Base-by-base conservation (phyloP, 1,284 basidiomycete genomes). In the Cryptococcus sp. region DNA sequence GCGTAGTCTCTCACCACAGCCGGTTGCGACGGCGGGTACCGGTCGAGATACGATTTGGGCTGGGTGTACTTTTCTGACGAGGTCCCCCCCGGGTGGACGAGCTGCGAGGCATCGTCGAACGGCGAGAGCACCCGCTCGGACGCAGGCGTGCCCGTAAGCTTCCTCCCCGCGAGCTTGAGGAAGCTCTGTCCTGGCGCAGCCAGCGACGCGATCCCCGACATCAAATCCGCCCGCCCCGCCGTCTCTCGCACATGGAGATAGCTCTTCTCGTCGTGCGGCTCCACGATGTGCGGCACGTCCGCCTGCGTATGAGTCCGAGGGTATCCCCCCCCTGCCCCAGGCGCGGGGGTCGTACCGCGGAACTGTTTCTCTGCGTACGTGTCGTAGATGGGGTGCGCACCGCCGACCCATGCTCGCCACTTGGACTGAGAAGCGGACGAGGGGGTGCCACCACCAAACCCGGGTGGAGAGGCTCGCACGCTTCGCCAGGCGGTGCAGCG, bases 121-220 rank as follows among this genome's bases (percentile, higher is more conserved):
- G 35, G 36, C 12, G 6, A 12, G 20, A 21, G 16, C 21, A 16
- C 52, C 12, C 44, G 46, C 20, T 35, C 36, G 12, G 37, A 11
- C 8, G 35, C 42, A 20, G 46, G 42, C 18, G 42, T 51, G 18
- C 46, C 46, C 40, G 51, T 46, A 11, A 52, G 33, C 44, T 56
- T 57, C 23, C 62, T 18, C 4, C 64, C 57, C 16, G 66, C 47
- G n/a, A 68, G 40, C 36, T 63, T 63, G 16, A 72, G 58, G 53
- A 69, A 72, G 12, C 60, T 63, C 36, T 68, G 67, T 24, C 69
- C 70, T 9, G 70, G 70, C 11, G 66, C 69, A 38, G 60, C 66
- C 6, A 72, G 60, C 2, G 66, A 65, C 11, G 64, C 61, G 6
- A 65, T 46, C 2, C 59, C 65, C 2, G 62, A 65, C 16, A 63